Evolutionary conservation across 352 stramenopile genomes (phyloP), one percentile per base, ranked within the genome.

Genomic region (Globisporangium camurandrum): DNA sequence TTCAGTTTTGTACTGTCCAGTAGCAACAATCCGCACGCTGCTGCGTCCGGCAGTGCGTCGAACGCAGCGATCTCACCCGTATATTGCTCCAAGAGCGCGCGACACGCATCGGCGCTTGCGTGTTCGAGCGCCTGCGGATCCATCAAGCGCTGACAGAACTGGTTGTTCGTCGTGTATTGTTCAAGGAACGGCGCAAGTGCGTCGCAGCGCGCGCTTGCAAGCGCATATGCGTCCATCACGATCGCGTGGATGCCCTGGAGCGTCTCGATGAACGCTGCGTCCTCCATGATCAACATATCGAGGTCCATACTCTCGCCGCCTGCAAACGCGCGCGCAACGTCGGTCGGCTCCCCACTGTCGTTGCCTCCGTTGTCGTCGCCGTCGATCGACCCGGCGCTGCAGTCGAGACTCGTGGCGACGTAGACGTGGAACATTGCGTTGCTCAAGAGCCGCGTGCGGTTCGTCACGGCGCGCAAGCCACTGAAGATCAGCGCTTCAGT

Each of bases 201-300:
- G 0, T 44, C 36, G 24, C 74, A 81, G 26, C 80, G 92, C n/a
- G 67, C 62, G 12, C 74, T 64, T 0, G 82, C 69, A 10, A 46
- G 51, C 12, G 67, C 60, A 40, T 72, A 91, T 14, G 73, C 74
- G 37, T 88, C 69, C 42, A 75, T 33, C 19, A 88, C 40, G 7
- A 84, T 67, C 20, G 57, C 50, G 48, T 75, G 73, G 26, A 91
- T 63, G 11, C 54, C 66, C 33, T 79, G 67, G 4, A 86, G 57
- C 2, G 71, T 77, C 51, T 81, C 67, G 19, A 82, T 64, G 30
- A 91, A 88, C 10, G 53, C 51, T 6, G 36, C 40, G 39, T 88
- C 75, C 40, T 91, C 80, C 71, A 88, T 85, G 31, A 91, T 86
- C 37, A 91, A 50, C 17, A 91, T 88, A 26, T 91, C 76, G 14